phyloP scores from a whole-genome alignment of 83 land plant species.

The Picea abies region DNA sequence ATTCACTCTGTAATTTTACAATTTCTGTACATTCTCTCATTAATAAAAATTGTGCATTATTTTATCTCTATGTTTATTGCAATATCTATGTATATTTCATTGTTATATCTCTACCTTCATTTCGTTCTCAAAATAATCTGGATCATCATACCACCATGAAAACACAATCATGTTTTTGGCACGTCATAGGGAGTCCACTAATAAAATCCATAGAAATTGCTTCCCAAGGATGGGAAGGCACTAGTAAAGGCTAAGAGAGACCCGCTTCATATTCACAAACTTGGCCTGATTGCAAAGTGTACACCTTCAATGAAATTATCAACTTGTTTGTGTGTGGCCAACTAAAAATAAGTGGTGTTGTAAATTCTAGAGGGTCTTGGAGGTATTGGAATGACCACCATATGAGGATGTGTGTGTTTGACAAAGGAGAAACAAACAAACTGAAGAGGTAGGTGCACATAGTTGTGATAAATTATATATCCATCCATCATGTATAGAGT shows the following conservation, averaged over 20 bases:
- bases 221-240: not conserved
- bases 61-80: too few relatives aligned
- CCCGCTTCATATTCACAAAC: not conserved
- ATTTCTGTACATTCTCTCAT: too few relatives aligned
- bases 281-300: not conserved
- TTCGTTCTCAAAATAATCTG: too few relatives aligned
- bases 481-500: not conserved
- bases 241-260: not conserved
- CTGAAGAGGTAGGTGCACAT: not conserved
- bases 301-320: not conserved
- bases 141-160: too few relatives aligned
- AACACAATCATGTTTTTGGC: too few relatives aligned
- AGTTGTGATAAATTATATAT: too few relatives aligned
- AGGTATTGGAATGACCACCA: not conserved
- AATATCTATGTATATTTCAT: too few relatives aligned
- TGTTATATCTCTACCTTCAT: too few relatives aligned
- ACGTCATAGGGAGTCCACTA: too few relatives aligned
- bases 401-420: not conserved
- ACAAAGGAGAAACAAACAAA: not conserved
- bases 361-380: not conserved
- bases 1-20: too few relatives aligned
- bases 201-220: too few relatives aligned
- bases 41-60: too few relatives aligned
- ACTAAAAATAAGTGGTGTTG: not conserved
- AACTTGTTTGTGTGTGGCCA: not conserved